A percentile compares a stretch with the other conserved stretches of the same genome.
phyloP scores from a whole-genome alignment of 768 basidiomycete species.

The Coprinopsis strossmayeri region DNA sequence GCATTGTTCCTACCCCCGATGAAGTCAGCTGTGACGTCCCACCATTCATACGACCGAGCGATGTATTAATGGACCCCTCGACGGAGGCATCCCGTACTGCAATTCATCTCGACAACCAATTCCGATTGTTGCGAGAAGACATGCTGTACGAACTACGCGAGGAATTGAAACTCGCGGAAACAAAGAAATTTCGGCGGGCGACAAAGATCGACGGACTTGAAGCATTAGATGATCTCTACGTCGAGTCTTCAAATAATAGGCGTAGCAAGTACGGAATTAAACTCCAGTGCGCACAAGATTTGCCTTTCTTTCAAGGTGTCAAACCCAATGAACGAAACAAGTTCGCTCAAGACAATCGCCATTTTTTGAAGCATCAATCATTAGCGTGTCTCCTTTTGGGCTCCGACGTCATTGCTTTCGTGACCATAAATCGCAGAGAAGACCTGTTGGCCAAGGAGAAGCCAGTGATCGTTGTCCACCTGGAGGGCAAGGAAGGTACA shows the following conservation, averaged over 20 bases:
- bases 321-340: slow-evolving; percentile 28
- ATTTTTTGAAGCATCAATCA: slow-evolving; percentile 47
- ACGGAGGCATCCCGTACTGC: slow-evolving; percentile 30
- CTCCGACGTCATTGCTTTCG: slow-evolving; percentile 43
- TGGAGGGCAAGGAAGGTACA: slow-evolving; percentile 37
- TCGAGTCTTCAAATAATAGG: slow-evolving; percentile 18
- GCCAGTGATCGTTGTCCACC: slow-evolving; percentile 47
- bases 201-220: slow-evolving; percentile 30
- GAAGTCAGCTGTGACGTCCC: slow-evolving; percentile 40
- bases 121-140: slow-evolving; percentile 58
- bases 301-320: slow-evolving; percentile 29
- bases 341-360: slow-evolving; percentile 29
- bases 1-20: slow-evolving; percentile 58
- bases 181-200: slow-evolving; percentile 27
- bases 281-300: slow-evolving; percentile 28
- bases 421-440: slow-evolving; percentile 49
- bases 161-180: slow-evolving; percentile 43
- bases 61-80: slow-evolving; percentile 36
- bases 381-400: slow-evolving; percentile 46
- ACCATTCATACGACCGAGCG: slow-evolving; percentile 44
- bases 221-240: slow-evolving; percentile 30
- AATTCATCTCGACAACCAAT: slow-evolving; percentile 59
- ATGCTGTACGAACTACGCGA: slow-evolving; percentile 54
- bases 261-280: slow-evolving; percentile 34
- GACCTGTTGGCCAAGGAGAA: slow-evolving; percentile 38